Conservation (phyloP, 805 yeast genomes). For the Danielozyma ontarioensis region DNA sequence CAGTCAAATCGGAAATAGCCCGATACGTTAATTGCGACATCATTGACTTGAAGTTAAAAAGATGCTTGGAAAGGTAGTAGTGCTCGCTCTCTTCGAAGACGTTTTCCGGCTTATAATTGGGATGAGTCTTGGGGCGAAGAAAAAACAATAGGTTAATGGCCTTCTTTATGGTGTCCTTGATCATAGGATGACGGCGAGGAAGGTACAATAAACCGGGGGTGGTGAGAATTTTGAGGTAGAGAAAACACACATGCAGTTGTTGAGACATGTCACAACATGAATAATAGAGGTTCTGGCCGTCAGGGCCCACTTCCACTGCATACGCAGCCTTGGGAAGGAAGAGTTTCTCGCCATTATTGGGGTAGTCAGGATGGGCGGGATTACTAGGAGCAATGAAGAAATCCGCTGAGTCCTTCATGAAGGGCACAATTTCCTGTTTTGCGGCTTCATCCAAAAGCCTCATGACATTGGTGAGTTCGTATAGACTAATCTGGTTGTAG, state of each 20-base stretch:
- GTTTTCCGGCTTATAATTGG: conserved; percentile 3
- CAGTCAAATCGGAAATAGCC: conserved; percentile 11
- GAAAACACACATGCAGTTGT: conserved; percentile 14
- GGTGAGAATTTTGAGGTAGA: conserved; percentile 19
- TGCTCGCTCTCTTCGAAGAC: conserved; percentile 11
- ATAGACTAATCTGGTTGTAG: conserved; percentile 7
- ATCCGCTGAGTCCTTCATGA: conserved; percentile 2
- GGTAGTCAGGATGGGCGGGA: conserved; percentile 12
- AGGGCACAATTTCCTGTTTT: conserved; percentile 10
- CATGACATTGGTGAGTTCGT: conserved; percentile 9
- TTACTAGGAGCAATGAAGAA: conserved; percentile 7
- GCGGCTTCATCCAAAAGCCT: conserved; percentile 8
- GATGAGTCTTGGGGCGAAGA: conserved; percentile 7
- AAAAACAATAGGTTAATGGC: conserved; percentile 14
- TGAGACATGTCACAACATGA: conserved; percentile 23
- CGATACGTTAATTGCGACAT: conserved; percentile 21
- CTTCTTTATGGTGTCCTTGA: conserved; percentile 11
- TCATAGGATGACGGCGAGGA: conserved; percentile 17
- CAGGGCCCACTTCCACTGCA: conserved; percentile 7
- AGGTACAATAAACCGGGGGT: conserved; percentile 15
- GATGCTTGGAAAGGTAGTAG: conserved; percentile 14
- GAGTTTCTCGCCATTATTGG: conserved; percentile 4
- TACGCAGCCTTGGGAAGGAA: conserved; percentile 11
- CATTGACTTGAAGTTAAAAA: conserved; percentile 18
- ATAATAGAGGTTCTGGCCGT: conserved; percentile 5